phyloP scores from a whole-genome alignment of 2,329 filamentous ascomycete species.

The Canariomyces notabilis region DNA sequence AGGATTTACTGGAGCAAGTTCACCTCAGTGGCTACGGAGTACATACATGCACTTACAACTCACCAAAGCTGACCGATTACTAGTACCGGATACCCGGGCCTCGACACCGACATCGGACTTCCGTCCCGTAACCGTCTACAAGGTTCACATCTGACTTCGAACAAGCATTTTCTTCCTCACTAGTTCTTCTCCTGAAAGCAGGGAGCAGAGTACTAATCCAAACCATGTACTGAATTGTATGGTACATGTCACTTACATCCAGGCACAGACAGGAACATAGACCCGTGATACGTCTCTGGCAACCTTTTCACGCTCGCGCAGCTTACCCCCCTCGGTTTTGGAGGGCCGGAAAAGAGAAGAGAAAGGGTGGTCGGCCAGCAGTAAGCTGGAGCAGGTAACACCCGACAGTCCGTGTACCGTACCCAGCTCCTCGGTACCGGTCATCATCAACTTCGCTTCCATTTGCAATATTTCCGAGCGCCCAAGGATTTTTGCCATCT shows the following conservation, averaged over 20 bases:
- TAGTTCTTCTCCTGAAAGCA: no score
- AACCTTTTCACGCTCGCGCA: no score
- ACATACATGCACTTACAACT: no score
- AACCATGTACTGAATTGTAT: no score
- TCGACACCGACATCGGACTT: no score
- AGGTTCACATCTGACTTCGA: background rate
- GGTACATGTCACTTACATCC: no score
- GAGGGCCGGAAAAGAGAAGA: background rate
- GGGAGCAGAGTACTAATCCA: no score
- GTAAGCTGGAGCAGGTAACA: background rate
- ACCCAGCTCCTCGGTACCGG: constrained; percentile 3
- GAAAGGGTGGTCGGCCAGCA: background rate
- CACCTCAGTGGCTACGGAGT: no score
- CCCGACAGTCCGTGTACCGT: constrained; percentile 7
- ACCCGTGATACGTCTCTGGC: no score
- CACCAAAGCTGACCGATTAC: no score
- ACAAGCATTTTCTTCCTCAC: background rate
- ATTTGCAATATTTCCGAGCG: background rate
- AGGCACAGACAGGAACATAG: no score
- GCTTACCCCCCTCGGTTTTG: background rate
- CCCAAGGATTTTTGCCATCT: background rate
- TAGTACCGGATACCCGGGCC: background rate
- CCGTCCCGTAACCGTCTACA: background rate
- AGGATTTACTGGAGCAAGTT: no score
- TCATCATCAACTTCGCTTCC: background rate